Evolutionary conservation across 169 alveolate species (phyloP), one percentile per base, ranked within the genome.

Genomic region (Plasmodium gallinaceum): DNA sequence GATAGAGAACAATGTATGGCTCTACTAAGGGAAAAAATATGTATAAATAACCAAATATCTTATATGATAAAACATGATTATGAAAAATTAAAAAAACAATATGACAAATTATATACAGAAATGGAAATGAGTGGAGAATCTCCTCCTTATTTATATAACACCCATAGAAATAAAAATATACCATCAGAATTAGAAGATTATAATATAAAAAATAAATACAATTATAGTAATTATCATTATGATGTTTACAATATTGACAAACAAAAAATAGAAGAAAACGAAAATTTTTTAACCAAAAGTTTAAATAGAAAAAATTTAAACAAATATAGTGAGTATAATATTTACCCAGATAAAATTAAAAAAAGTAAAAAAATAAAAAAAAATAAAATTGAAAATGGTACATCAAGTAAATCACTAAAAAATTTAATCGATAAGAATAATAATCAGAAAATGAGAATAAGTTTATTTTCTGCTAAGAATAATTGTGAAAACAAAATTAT

Each of bases 81-180:
- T 61, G 96, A 94, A 80, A 88, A 91, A 60, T 68, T 94, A 51
- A 94, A 92, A 92, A 72, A 66, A 16, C 88, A 75, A 10, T 93
- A 92, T 73, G 96, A 94, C 45, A 89, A 86, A 22, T 22, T 94
- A 54, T 94, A 90, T 61, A 70, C 89, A 9, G 95, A 90, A 58
- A 94, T 94, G 96, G 96, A 94, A 74, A 78, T 74, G 68, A 85
- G 60, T 37, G 96, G 96, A 5, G 94, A 92, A 88, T 62, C 93
- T 20, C 93, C 95, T 12, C 93, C 91, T 7, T 42, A 68, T 20
- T 5, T 83, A 20, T 51, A 68, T 20, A 58, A 43, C 42, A n/a
- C 72, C 9, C 14, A 48, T 39, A 83, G 37, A 46, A 62, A 57
- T 37, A 69, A 61, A 48, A 68, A 58, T 18, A 22, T 10, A 1